These are phyloP conservation scores for Yamadazyma laniorum DNA, from an alignment of 805 yeast genomes.

Conservation along the genomic window DNA sequence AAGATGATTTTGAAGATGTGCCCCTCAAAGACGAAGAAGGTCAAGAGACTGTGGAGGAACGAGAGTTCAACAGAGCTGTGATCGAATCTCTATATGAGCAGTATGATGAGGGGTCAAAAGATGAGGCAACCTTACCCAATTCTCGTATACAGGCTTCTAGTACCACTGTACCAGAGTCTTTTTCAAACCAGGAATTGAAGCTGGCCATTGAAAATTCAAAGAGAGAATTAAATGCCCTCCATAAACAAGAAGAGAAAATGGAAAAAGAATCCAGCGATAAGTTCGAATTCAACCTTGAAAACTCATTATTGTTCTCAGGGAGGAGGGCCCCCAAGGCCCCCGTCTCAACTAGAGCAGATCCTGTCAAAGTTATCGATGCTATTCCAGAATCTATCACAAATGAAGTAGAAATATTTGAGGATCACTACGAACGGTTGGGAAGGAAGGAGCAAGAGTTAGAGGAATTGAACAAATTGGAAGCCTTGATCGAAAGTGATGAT, in stretches of 20 bases:
- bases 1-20: conserved; percentile 61
- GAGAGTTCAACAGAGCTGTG: conserved; percentile 26
- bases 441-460: background rate
- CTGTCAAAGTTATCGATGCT: too few relatives aligned
- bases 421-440: background rate
- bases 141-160: too few relatives aligned
- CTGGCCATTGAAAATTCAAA: conserved; percentile 50
- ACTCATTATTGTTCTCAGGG: conserved; percentile 20
- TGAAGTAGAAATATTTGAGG: background rate
- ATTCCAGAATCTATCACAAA: background rate
- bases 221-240: conserved; percentile 29
- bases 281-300: conserved; percentile 18
- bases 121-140: conserved; percentile 7
- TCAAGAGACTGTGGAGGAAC: conserved; percentile 28
- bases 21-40: conserved; percentile 35
- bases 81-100: conserved; percentile 37
- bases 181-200: conserved; percentile 34
- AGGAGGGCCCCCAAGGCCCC: too few relatives aligned
- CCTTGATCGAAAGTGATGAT: conserved; percentile 9
- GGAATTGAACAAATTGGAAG: conserved; percentile 11
- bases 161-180: too few relatives aligned
- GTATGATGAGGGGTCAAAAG: conserved; percentile 15
- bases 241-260: background rate
- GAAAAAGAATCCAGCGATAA: conserved; percentile 1
- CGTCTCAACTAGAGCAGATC: too few relatives aligned